Base-by-base conservation (phyloP, 768 basidiomycete species). In the Suillus weaverae region DNA sequence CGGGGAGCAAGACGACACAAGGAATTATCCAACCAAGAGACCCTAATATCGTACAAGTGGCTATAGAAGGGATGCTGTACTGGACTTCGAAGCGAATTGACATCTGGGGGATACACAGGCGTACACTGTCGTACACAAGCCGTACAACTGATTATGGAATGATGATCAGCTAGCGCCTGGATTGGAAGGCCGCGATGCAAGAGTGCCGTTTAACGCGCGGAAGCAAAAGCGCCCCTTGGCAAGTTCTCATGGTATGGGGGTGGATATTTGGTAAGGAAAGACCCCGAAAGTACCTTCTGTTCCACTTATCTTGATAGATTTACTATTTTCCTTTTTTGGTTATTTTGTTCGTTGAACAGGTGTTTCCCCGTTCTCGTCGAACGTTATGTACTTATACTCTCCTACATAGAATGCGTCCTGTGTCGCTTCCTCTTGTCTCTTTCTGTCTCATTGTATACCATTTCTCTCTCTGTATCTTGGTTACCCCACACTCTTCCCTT, bases 361-460 rank as follows among this genome's bases (percentile, higher is more conserved):
- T 51, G 51, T 48, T 38, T 65, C 55, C 65, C 67, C 65, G 66
- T 53, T 68, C 62, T 60, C 46, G 33, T 70, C 69, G 67, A 65
- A 68, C 71, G 74, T 76, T 76, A 65, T 64, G 57, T 59, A 73
- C 73, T 74, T 74, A 74, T 74, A 74, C 74, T 69, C 51, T 67
- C 67, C 67, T 75, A 67, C 62, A 66, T 65, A 44, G 63, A 61
- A 60, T 68, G 69, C 69, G 61, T 68, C 60, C 67, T 69, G 54
- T 64, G 63, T 63, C 62, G 32, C 60, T 64, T 62, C 64, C 48
- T 50, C 61, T 62, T 39, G 38, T 56, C 64, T 66, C 57, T 51
- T 32, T 35, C 48, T 61, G 33, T 38, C 39, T 62, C 63, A 18
- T 39, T 56, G 26, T 46, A 39, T 20, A 44, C 32, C 38, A 14